A percentile compares a stretch with the other conserved stretches of the same genome.
Evolutionary conservation across 1,139 yeast species (phyloP).

Genomic region (Starmera stellimalicola): DNA sequence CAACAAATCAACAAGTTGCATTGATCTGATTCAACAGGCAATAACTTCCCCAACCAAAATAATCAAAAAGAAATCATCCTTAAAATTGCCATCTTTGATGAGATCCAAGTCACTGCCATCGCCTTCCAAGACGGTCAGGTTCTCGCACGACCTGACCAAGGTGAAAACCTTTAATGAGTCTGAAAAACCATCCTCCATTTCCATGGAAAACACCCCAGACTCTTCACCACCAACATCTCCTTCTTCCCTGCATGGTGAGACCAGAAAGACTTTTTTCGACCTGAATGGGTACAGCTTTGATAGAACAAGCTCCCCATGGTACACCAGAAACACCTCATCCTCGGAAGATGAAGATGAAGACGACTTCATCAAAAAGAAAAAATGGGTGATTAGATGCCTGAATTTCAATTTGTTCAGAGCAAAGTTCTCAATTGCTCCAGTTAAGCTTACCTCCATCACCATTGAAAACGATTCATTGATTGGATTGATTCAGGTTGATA

Average conservation of each 20-base stretch:
- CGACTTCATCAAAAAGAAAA: conserved; percentile 8
- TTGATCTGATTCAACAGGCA: neutral
- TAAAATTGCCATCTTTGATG: conserved; percentile 29
- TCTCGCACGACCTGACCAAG: conserved; percentile 42
- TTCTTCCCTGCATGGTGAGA: conserved; percentile 3
- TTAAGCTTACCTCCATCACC: conserved; percentile 31
- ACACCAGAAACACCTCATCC: conserved; percentile 7
- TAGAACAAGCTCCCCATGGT: conserved; percentile 1
- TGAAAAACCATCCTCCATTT: conserved; percentile 49
- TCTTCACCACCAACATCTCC: conserved; percentile 17
- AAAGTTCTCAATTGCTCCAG: conserved; percentile 34
- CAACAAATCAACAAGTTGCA: neutral
- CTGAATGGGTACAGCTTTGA: conserved; percentile 4
- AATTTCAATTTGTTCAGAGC: conserved; percentile 12
- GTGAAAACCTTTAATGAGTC: conserved; percentile 45
- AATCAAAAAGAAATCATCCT: conserved; percentile 12
- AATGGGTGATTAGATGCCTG: conserved; percentile 11
- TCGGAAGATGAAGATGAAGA: conserved; percentile 15
- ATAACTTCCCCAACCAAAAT: conserved; percentile 1
- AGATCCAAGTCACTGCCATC: conserved; percentile 44
- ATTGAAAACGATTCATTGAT: conserved; percentile 35
- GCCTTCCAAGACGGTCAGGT: conserved; percentile 52
- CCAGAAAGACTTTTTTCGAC: conserved; percentile 13
- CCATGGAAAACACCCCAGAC: conserved; percentile 47
- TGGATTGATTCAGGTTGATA: conserved; percentile 52